Evolutionary conservation across 73 alveolate genomes (phyloP), one percentile per base, ranked within the genome.

Genomic region (Paramecium octaurelia): DNA sequence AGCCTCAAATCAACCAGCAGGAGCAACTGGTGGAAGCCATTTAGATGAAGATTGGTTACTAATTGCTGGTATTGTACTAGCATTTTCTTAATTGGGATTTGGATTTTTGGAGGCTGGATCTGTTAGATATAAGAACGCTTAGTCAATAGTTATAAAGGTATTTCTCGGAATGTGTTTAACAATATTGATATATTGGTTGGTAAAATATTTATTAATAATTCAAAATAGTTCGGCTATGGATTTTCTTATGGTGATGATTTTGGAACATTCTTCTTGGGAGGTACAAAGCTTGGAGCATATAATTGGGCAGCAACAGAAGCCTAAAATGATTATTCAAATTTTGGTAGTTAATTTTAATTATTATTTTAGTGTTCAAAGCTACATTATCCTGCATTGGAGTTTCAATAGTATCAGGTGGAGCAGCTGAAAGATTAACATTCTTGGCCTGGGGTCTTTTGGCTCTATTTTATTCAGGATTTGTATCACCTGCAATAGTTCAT

Each of bases 1-100:
- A 27, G 31, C 31, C 6, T 36, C 68, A 35, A 20, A 34, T 34
- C 87, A 38, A 1, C 0, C 83, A 8, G 24, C 83, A 23, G 23
- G 46, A 24, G 10, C 31, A 31, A 27, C 48, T 11, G 31, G 35
- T 24, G 50, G 16, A 12, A 34, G 27, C 14, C 6, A 4, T n/a
- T 35, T 80, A 6, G 91, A 80, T 80, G 91, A 44, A 44, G 91
- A 80, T 80, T 80, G 91, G 76, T 11, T 80, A 11, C 23, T 80
- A 57, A 42, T 80, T 44, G 46, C 91, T 14, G 91, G 91, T 16
- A 31, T 80, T 11, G 75, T 80, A 24, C 43, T 80, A 42, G 57
- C 34, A 42, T 48, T 80, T 24, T 38, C 75, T 80, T 46, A 80
- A 80, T 27, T 80, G 27, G 91, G 91, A 6, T 80, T 80, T 46